These are phyloP conservation scores for Trapa bicornis DNA, from an alignment of 345 rosid species.

Conservation along the genomic window DNA sequence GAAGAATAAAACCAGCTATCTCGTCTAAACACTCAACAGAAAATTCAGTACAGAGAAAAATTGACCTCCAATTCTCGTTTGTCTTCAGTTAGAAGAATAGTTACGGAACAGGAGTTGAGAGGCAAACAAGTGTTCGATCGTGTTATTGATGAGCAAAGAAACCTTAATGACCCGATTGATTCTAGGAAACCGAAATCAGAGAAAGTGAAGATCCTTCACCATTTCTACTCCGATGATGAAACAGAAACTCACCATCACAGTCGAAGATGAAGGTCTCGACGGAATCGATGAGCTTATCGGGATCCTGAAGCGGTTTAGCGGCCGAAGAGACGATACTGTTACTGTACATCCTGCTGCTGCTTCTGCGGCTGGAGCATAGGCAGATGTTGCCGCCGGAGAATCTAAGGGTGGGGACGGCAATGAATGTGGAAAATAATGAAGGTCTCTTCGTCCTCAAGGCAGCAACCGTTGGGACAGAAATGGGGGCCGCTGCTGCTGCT, in stretches of 20 bases:
- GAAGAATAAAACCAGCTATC: too few relatives aligned
- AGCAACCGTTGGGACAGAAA: not conserved
- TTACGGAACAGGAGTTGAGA: too few relatives aligned
- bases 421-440: not conserved
- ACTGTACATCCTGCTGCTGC: constrained; percentile 20
- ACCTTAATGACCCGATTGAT: too few relatives aligned
- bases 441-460: not conserved
- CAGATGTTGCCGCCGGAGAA: not conserved
- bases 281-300: constrained; percentile 73
- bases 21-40: too few relatives aligned
- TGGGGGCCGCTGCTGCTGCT: constrained; percentile 6
- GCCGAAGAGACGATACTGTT: constrained; percentile 13
- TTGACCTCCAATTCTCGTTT: too few relatives aligned
- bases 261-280: constrained; percentile 93
- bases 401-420: not conserved
- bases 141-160: too few relatives aligned
- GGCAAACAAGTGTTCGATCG: too few relatives aligned
- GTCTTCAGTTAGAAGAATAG: too few relatives aligned
- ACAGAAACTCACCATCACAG: constrained; percentile 50
- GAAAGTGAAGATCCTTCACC: not conserved
- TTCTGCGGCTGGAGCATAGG: constrained; percentile 1
- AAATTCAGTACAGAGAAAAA: too few relatives aligned
- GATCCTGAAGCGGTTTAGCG: constrained; percentile 60
- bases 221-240: not conserved
- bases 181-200: not conserved